Evolutionary conservation across 345 rosid genomes (phyloP), one percentile per base, ranked within the genome.

Genomic region (Syzygium oleosum): DNA sequence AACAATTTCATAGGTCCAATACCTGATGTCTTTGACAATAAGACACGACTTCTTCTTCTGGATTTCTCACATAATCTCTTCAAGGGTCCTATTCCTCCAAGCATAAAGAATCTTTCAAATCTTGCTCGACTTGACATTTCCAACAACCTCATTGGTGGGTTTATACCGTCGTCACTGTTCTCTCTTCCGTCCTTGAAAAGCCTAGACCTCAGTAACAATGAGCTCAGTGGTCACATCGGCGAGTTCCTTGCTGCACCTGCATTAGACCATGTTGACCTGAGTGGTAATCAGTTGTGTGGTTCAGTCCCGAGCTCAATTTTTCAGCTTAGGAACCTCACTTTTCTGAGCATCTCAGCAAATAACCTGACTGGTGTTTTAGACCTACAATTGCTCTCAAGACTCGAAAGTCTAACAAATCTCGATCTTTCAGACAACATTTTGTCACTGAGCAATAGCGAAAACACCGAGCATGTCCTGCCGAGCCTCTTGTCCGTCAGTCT

Each of bases 251-350:
- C 89, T 41, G 23, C 68, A 12, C 29, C 80, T 29, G 23, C 87
- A 31, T 84, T 89, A 85, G 19, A 34, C 1, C 46, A 52, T 12
- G n/a, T 89, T 17, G 10, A 34, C 21, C 22, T 88, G 43, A 43
- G 34, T 8, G 16, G 41, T 12, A 91, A 91, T 79, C 51, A 79
- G 85, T 53, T 91, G n/a, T 13, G 23, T n/a, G 91, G 91, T 22
- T 15, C 88, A 52, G 78, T 91, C 54, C 92, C 90, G 15, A 25
- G 43, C 38, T 89, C 89, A 21, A 49, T 88, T 6, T 89, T 87
- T 63, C 84, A 88, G 51, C 68, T 88, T 10, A 38, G 43, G 84
- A 91, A 89, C 51, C 86, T 88, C 15, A 51, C 65, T 25, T 7
- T 17, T 51, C 43, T 91, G 19, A 14, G 77, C n/a, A 61, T 89